Evolutionary conservation across 2,329 filamentous ascomycete species (phyloP), one percentile per base, ranked within the genome.

Genomic region (Achaetomium macrosporum): DNA sequence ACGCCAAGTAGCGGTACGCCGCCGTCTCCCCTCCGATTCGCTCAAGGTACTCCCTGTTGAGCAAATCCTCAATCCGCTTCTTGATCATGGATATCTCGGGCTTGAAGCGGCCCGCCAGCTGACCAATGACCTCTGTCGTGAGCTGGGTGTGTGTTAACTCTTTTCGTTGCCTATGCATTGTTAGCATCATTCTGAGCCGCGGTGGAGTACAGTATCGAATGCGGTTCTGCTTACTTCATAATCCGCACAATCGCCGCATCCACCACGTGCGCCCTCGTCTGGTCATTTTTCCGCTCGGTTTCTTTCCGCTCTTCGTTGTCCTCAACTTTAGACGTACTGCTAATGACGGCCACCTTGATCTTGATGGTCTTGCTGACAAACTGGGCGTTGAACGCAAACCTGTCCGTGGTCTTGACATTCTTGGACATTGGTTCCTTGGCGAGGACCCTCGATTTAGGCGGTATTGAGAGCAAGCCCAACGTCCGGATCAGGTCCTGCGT

Each of bases 301-400:
- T 82, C 81, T 68, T 82, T 83, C 44, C 83, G 74, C 68, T 87
- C 83, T 3, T 80, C 75, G 59, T 81, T 74, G 48, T 82, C 89
- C 70, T 97, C 92, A 1, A 95, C 87, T 70, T 90, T 93, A 66
- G 90, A 95, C 16, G 85, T 81, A 1, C 84, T 82, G 46, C 82
- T 87, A 60, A 96, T 87, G 5, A 93, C 86, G 19, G 89, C 89
- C 17, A 93, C 88, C 69, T 95, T 95, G 71, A 96, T 89, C 68
- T 88, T 90, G 64, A 93, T 79, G 46, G 87, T 84, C 65, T 89
- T 90, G 71, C 88, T 91, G 44, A 82, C 76, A 70, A 96, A 97
- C 13, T 82, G 76, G 31, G 84, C 74, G 65, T 97, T 96, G 75
- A 91, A 95, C 9, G 73, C 78, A 68, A 97, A 97, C 25, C 72